Evolutionary conservation across 148 eudicot genomes (phyloP).

Genomic region (Hydrangea macrophylla): DNA sequence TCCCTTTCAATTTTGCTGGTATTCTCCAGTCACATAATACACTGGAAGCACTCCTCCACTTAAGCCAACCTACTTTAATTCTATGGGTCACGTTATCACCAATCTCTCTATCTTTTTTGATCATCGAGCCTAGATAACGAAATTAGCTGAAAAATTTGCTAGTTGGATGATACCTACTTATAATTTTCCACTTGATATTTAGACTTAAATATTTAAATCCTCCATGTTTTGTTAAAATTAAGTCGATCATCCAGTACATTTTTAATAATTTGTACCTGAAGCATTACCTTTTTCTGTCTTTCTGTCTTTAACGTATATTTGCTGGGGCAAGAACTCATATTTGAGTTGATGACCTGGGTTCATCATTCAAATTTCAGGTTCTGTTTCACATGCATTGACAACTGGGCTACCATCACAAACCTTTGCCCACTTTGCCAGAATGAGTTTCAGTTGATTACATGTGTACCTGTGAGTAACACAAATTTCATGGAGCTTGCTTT

Average conservation of each 20-base stretch:
- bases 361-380: constrained; percentile 56
- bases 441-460: constrained; percentile 92
- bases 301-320: neutral
- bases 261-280: neutral
- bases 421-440: constrained; percentile 95
- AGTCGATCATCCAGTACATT: neutral
- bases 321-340: neutral
- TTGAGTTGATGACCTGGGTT: neutral
- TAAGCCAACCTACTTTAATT: too few species aligned
- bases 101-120: too few species aligned
- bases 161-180: neutral
- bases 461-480: constrained; percentile 79
- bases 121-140: too few species aligned
- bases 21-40: too few species aligned
- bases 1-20: too few species aligned
- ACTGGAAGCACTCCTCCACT: too few species aligned
- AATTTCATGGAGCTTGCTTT: constrained; percentile 3
- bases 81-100: too few species aligned
- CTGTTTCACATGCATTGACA: constrained; percentile 94
- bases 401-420: constrained; percentile 93
- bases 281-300: neutral
- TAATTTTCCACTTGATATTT: neutral
- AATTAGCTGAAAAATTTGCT: neutral
- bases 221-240: neutral
- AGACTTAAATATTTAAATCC: neutral